Base-by-base conservation (phyloP, 225 moss, liverwort and hornwort genomes). In the Thuidium tamariscinum region DNA sequence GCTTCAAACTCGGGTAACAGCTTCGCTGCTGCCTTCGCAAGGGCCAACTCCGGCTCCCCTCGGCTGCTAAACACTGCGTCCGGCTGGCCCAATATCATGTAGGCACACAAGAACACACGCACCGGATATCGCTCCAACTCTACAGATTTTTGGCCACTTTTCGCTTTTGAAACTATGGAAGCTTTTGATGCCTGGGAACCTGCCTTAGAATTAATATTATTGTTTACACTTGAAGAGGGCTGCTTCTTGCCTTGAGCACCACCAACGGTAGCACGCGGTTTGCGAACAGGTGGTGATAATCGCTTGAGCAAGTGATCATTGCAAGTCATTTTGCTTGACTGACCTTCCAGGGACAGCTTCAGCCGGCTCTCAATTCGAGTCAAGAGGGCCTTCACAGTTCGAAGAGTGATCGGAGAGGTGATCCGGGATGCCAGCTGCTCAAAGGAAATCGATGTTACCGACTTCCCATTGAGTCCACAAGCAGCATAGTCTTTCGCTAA, bases 371-470 rank as follows among this genome's bases (percentile, higher is more conserved):
- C 98, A 66, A 99, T 92, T 11, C 97, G 94, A 60, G 93, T 94
- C 81, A 99, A 92, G 60, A 99, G 89, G 30, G 97, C 93, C 88
- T 94, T 97, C 46, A 99, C 97, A 61, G 83, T 93, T 51, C 95
- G 95, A 51, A 99, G 95, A 64, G 98, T 99, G 83, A 92, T 86
- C 36, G 95, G 83, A 60, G 98, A 96, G 74, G 98, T 99, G 59
- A 99, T 99, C 79, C 97, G 91, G 69, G 97, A 92, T 81, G 98
- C 97, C 76, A 99, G 88, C 90, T 97, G 92, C 92, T 99, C 98
- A 54, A 99, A 97, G 42, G 96, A 95, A 34, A 99, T 90, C 7
- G 94, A 93, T 57, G 91, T 91, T 41, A 97, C 95, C 66, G 93
- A 90, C 65, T 93, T 93, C 64, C 90, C 94, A 63, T 93, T 95